Evolutionary conservation across 371 early-diverging fungal genomes (phyloP), one percentile per base, ranked within the genome.

Genomic region (Zychaea mexicana): DNA sequence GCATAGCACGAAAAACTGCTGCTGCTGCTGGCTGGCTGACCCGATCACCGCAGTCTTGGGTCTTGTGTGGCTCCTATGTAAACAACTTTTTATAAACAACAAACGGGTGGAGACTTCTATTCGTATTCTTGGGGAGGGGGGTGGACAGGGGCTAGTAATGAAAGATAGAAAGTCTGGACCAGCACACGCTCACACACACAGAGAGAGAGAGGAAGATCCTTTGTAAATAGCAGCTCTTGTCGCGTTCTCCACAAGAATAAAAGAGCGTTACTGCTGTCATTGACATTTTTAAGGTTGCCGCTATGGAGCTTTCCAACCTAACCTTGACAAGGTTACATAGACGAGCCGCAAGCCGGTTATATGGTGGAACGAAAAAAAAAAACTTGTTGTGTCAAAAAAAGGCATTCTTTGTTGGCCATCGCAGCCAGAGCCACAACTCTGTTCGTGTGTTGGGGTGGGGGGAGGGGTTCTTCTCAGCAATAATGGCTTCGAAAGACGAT

Each of bases 281-380:
- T 3, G 13, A 42, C 13, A 30, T 19, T 15, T n/a, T 12, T 33
- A 54, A 33, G 24, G 33, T 54, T 28, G 30, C 9, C 19, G 30
- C 49, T 17, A 53, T 10, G 2, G 22, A 28, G 22, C n/a, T 24
- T 31, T 53, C 36, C 36, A 36, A 10, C 0, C 15, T 54, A 4
- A 4, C 38, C 45, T 58, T 58, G 59, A 58, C 59, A 58, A 38
- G 59, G 59, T 58, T 58, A 58, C 59, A 27, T 26, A 58, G 42
- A 58, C 59, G 38, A 58, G 59, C 59, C 59, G 33, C 38, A 58
- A 26, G 59, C 59, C 26, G 42, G 59, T 58, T 58, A n/a, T 58
- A 42, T n/a, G n/a, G 59, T 58, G 13, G 38, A 56, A 56, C 56
- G 36, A 17, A 56, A 26, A 52, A 26, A 5, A 52, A n/a, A 56